phyloP scores from a whole-genome alignment of 1,284 basidiomycete genomes.

The Pseudozyma hubeiensis region DNA sequence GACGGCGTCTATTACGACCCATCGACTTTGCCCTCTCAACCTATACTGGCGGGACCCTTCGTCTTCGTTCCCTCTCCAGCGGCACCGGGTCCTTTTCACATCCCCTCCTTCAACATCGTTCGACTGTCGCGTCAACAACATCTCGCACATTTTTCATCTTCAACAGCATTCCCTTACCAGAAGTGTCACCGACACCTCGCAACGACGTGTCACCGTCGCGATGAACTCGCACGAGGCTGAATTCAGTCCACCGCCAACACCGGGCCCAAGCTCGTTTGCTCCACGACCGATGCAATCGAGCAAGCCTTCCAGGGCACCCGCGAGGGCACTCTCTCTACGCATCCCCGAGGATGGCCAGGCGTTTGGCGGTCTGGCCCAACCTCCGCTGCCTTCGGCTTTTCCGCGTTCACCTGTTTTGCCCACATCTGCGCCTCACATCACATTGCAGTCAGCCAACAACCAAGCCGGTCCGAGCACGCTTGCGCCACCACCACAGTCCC shows the following conservation, averaged over 20 bases:
- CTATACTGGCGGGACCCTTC: background rate
- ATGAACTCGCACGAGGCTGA: constrained; percentile 17
- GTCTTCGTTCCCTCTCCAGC: too few relatives aligned
- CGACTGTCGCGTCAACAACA: too few relatives aligned
- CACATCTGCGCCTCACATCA: constrained; percentile 16
- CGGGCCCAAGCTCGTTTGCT: constrained; percentile 45
- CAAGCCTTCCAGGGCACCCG: constrained; percentile 10
- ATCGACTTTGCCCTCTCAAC: background rate
- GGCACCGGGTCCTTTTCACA: too few relatives aligned
- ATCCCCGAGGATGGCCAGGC: constrained; percentile 41
- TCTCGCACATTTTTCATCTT: too few relatives aligned
- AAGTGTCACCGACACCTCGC: too few relatives aligned
- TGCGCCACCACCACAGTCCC: constrained; percentile 15
- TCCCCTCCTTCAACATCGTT: too few relatives aligned
- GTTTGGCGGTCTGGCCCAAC: constrained; percentile 34
- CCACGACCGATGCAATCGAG: constrained; percentile 13
- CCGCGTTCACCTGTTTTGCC: constrained; percentile 3
- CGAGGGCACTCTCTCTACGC: constrained; percentile 33
- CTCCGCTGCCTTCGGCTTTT: constrained; percentile 17
- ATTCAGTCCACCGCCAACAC: constrained; percentile 40
- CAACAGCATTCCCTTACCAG: too few relatives aligned
- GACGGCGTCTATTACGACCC: constrained; percentile 1
- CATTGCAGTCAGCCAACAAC: constrained; percentile 9
- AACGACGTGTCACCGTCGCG: background rate
- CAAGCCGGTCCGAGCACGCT: constrained; percentile 18